Base-by-base conservation (phyloP, 2,329 filamentous ascomycete species). In the Phyllosticta citriasiana region DNA sequence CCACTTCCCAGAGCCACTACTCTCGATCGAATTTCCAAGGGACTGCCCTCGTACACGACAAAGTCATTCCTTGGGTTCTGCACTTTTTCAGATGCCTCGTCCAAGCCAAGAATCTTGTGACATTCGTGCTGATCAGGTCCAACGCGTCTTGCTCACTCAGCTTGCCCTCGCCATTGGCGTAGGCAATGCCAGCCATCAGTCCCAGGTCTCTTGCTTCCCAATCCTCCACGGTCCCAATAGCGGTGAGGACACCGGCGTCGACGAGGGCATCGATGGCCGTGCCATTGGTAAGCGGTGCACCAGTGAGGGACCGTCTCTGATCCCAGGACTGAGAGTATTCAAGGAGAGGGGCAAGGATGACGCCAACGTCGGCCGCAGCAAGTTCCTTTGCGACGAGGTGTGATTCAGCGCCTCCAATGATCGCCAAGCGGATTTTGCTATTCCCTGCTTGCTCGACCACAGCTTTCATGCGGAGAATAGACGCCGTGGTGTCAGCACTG, bases 231-330 rank as follows among this genome's bases (percentile, higher is more conserved):
- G 85, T 76, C 0, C 84, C 82, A 25, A 88, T 78, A 0, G 79
- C 85, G 0, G 81, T 77, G 2, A 73, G 68, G 0, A 88, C 85
- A 1, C 84, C 85, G 0, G 84, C 84, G 7, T 79, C 78, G 0
- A 85, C 65, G 1, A 88, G 77, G 12, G 67, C 70, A 63, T 88
- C 84, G 4, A 86, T 74, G 0, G 79, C 79, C 0, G 85, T 88
- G 26, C 84, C 84, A 66, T 87, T 86, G 0, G 84, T 86, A 0
- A 88, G 76, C 1, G 86, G 86, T 4, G 85, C 85, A 1, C 86
- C 86, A 0, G 83, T 80, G 10, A 88, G 74, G 0, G 83, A 80
- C 1, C 85, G 81, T 0, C 84, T 80, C 70, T 85, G 76, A 64
- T 87, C 84, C 86, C 85, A 88, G 0, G 69, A 71, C 2, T 68